Evolutionary conservation across 371 early-diverging fungal species (phyloP).

Genomic region (Coemansia sp.): DNA sequence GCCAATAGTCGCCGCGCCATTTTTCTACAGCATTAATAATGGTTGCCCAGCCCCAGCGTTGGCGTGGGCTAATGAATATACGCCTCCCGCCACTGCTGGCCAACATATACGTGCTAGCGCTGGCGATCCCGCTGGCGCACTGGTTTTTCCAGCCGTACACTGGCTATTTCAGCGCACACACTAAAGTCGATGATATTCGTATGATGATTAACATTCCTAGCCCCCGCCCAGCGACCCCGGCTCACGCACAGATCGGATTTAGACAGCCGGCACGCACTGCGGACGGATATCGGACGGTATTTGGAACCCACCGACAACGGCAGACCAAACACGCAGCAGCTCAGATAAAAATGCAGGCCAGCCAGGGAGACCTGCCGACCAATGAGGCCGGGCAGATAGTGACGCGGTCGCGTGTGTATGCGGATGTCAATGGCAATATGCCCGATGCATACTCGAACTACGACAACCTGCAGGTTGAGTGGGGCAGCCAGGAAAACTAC

Average conservation of each 20-base stretch:
- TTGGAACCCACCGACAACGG: slow-evolving; percentile 9
- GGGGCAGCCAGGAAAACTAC: slow-evolving; percentile 93
- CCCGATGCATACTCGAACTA: slow-evolving; percentile 96
- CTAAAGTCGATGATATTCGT: slow-evolving; percentile 14
- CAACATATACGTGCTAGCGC: slow-evolving; percentile 25
- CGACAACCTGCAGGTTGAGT: slow-evolving; percentile 80
- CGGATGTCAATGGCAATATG: slow-evolving; percentile 82
- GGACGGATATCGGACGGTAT: slow-evolving; percentile 13
- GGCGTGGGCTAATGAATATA: slow-evolving; percentile 7
- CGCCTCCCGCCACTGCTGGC: slow-evolving; percentile 17
- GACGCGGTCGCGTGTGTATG: slow-evolving; percentile 77
- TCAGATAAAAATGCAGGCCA: slow-evolving; percentile 29
- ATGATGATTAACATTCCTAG: slow-evolving; percentile 3
- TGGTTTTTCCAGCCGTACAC: slow-evolving; percentile 24
- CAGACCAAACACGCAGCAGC: not conserved
- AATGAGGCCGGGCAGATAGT: slow-evolving; percentile 41
- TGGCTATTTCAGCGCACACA: not conserved
- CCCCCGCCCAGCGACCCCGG: not conserved
- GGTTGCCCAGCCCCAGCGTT: not conserved
- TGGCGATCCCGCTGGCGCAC: slow-evolving; percentile 24
- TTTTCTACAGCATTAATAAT: slow-evolving; percentile 3
- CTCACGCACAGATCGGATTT: not conserved
- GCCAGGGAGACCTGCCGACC: slow-evolving; percentile 19
- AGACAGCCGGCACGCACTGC: not conserved
- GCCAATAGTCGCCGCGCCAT: slow-evolving; percentile 1